Base-by-base conservation (phyloP, 257 asterid genomes). In the Jacaranda copaia region DNA sequence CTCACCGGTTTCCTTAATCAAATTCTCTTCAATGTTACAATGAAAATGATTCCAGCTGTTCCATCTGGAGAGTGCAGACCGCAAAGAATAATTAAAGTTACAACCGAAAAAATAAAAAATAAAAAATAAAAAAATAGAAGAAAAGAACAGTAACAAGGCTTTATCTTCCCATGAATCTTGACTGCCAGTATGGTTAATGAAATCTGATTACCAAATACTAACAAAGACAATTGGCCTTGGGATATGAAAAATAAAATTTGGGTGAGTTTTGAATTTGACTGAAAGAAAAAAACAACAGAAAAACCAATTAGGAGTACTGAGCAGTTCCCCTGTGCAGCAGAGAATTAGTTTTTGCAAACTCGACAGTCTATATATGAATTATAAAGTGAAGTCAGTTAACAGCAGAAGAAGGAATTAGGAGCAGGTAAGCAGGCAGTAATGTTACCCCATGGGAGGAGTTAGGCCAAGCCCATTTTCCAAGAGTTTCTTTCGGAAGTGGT, bases 1-100 rank as follows among this genome's bases (percentile, higher is more conserved):
- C 68, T 77, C 53, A 89, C 98, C 98, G 66, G 96, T 93, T 83
- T 89, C 89, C 77, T 81, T 87, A 48, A 95, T 91, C 81, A 95
- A 62, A 40, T 77, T 78, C 86, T 95, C 99, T 6, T 92, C 86
- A 38, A 95, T 87, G 83, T 74, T 43, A 74, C 99, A 95, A 4
- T 52, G 80, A 68, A 95, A 95, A 76, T 93, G 99, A 73, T 95
- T 95, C 99, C 99, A 95, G 84, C 99, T 95, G 81, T 86, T 95
- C 99, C 99, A 95, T 83, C 99, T 95, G 90, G 43, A 79, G 35
- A 60, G 13, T 16, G 18, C 68, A 70, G 71, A 64, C 16, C 48
- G 42, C 49, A 52, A 18, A 56, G 9, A 72, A 45, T 20, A 14
- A 16, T 16, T 10, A 56, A 13, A 10, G 18, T 18, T 45, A 58